phyloP scores from a whole-genome alignment of 1,284 basidiomycete genomes.

The Xerocomus amazonicus region DNA sequence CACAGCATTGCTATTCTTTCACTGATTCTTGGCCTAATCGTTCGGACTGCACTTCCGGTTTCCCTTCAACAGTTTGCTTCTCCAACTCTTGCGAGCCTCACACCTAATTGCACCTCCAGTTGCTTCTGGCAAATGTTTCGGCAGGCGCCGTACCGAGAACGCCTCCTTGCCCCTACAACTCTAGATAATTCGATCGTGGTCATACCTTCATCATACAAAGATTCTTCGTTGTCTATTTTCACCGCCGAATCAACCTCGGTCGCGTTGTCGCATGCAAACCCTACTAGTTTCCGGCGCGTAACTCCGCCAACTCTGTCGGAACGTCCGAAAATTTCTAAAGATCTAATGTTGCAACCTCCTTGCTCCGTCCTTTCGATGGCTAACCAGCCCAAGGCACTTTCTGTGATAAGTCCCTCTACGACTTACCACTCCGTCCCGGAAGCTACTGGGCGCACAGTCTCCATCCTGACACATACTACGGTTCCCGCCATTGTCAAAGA shows the following conservation, averaged over 20 bases:
- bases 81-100: slow-evolving; percentile 11
- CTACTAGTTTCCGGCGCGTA: slow-evolving; percentile 21
- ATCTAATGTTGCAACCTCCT: slow-evolving; percentile 39
- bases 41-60: slow-evolving; percentile 50
- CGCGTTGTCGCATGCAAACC: slow-evolving; percentile 15
- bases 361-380: slow-evolving; percentile 27
- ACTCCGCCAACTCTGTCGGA: slow-evolving; percentile 33
- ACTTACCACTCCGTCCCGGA: slow-evolving; percentile 6
- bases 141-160: slow-evolving; percentile 37
- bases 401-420: slow-evolving; percentile 21
- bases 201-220: slow-evolving; percentile 47
- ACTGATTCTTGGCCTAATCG: slow-evolving; percentile 60
- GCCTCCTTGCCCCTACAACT: slow-evolving; percentile 33
- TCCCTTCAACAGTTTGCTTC: slow-evolving; percentile 31
- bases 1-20: slow-evolving; percentile 62
- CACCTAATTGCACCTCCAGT: slow-evolving; percentile 20
- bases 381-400: slow-evolving; percentile 31
- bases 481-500: slow-evolving; percentile 42
- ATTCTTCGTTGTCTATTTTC: slow-evolving; percentile 55
- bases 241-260: slow-evolving; percentile 29
- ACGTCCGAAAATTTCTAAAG: slow-evolving; percentile 34
- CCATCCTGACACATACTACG: slow-evolving; percentile 27
- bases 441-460: slow-evolving; percentile 25
- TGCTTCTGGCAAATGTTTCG: slow-evolving; percentile 32
- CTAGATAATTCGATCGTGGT: slow-evolving; percentile 29